phyloP scores from a whole-genome alignment of 2,329 filamentous ascomycete species.

The Alternaria infectoria region DNA sequence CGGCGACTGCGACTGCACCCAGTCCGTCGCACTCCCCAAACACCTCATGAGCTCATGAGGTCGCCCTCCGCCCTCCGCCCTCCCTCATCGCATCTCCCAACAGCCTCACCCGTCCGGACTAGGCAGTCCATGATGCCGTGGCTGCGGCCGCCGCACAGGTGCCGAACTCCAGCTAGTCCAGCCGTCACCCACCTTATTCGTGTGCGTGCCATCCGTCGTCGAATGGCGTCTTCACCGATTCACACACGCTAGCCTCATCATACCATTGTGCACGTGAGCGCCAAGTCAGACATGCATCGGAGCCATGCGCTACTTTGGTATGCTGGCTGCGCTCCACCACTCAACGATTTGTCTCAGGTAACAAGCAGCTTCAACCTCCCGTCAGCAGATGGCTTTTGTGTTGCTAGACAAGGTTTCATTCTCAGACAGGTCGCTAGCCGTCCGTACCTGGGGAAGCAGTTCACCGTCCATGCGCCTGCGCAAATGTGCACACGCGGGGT shows the following conservation, averaged over 20 bases:
- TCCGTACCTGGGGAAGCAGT: slow-evolving; percentile 27
- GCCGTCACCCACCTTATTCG: background rate
- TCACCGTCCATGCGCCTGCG: slow-evolving; percentile 16
- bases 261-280: slow-evolving; percentile 31
- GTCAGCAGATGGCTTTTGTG: slow-evolving; percentile 32
- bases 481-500: slow-evolving; percentile 25
- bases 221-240: slow-evolving; percentile 25
- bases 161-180: background rate
- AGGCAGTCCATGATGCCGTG: slow-evolving; percentile 1
- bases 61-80: background rate
- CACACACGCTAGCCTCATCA: slow-evolving; percentile 20
- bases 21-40: background rate
- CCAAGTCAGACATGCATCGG: slow-evolving; percentile 42
- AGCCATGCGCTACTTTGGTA: slow-evolving; percentile 36
- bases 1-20: slow-evolving; percentile 6
- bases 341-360: slow-evolving; percentile 39
- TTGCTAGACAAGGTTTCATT: slow-evolving; percentile 24
- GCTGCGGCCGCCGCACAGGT: slow-evolving; percentile 3
- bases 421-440: slow-evolving; percentile 14
- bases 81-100: background rate
- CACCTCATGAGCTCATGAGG: background rate
- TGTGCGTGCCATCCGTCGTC: slow-evolving; percentile 6
- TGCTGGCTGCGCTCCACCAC: slow-evolving; percentile 27
- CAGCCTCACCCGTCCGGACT: background rate
- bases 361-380: slow-evolving; percentile 27